A percentile compares a stretch with the other conserved stretches of the same genome.
Evolutionary conservation across 768 basidiomycete species (phyloP).

Genomic region (Xanthoconium stramineum): DNA sequence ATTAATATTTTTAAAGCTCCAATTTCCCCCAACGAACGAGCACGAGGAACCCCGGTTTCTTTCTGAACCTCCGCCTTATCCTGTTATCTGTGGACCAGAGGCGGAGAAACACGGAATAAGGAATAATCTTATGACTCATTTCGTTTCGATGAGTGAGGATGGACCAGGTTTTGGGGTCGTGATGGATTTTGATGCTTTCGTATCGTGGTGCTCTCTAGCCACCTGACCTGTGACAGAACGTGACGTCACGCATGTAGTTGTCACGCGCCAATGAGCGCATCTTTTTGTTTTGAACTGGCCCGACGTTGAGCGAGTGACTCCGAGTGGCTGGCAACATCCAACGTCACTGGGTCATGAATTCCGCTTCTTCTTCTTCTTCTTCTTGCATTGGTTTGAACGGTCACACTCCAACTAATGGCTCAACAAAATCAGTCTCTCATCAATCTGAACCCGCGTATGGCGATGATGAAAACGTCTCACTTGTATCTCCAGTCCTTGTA

Average conservation of each 20-base stretch:
- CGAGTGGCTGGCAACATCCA: not conserved
- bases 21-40: conserved; percentile 1
- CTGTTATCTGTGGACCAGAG: conserved; percentile 43
- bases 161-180: conserved; percentile 41
- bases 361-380: conserved; percentile 28
- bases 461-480: conserved; percentile 24
- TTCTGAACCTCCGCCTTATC: conserved; percentile 48
- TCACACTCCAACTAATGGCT: conserved; percentile 50
- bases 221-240: conserved; percentile 4
- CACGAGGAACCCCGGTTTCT: conserved; percentile 32
- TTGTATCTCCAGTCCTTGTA: conserved; percentile 36
- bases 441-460: conserved; percentile 38
- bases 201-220: conserved; percentile 18
- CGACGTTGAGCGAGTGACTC: conserved; percentile 1
- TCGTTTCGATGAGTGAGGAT: conserved; percentile 46
- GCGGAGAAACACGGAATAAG: conserved; percentile 37
- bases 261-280: conserved; percentile 21
- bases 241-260: conserved; percentile 22
- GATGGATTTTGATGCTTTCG: conserved; percentile 29
- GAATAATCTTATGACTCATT: conserved; percentile 59
- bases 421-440: conserved; percentile 35
- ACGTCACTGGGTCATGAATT: conserved; percentile 22
- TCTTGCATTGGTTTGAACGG: conserved; percentile 49
- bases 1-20: conserved; percentile 1
- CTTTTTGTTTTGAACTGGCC: conserved; percentile 11